Evolutionary conservation across 371 early-diverging fungal species (phyloP), one percentile per base, ranked within the genome.

Genomic region (Massospora cicadina): DNA sequence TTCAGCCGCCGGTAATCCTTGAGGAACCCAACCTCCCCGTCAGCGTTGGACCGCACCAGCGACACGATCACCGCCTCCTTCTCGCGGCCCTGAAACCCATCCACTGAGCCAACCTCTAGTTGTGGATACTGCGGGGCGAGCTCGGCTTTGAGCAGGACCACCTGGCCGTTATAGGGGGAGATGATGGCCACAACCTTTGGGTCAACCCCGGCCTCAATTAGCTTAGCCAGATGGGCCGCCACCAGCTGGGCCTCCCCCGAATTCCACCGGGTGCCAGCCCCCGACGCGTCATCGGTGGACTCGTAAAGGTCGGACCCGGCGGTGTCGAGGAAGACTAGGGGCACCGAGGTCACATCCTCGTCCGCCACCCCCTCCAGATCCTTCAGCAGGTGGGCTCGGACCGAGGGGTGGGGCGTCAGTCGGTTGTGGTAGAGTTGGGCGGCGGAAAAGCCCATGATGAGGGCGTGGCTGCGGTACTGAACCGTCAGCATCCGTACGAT

Each of bases 31-130:
- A 95, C 83, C 26, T 88, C 83, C 1, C 83, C 81, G 2, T 75
- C 69, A 23, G 77, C 80, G 71, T 97, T 95, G 7, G 88, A 86
- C n/a, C 93, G 75, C 2, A 95, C 95, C 10, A 94, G 72, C 0
- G 88, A 82, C 24, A 98, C 61, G 2, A 97, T 73, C 26, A 96
- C 85, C 0, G 87, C 91, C 64, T 96, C 93, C 67, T 91, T 91
- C 72, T 97, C 98, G 63, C 91, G 81, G 0, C 98, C 98, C 71
- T 98, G 98, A 69, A 96, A 94, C 0, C 95, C 94, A 75, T 98
- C 98, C 0, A 97, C 93, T 1, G 89, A 83, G 71, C 71, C 69
- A 12, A 64, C 60, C 58, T 55, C 63, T 13, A 59, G 30, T 55
- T 56, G n/a, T 2, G 55, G 64, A 55, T 21, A 64, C 2, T 1